Evolutionary conservation across 768 basidiomycete species (phyloP).

Genomic region (Russula griseocarnosa): DNA sequence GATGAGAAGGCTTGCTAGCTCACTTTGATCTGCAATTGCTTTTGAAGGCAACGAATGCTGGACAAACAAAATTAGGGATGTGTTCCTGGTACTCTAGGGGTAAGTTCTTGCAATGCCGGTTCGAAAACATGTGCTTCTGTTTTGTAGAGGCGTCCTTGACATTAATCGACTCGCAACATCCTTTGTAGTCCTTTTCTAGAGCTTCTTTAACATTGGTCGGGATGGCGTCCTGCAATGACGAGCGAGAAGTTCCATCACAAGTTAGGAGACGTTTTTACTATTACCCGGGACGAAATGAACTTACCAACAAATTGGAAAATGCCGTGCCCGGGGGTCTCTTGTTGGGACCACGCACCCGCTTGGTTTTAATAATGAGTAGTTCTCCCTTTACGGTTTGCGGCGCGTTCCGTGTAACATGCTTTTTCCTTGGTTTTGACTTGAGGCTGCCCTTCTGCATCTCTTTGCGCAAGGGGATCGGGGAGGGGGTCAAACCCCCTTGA

Average conservation of each 20-base stretch:
- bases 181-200: background rate
- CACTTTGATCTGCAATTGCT: slow-evolving; percentile 8
- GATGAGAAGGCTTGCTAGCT: background rate
- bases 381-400: fast-evolving
- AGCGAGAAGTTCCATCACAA: background rate
- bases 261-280: background rate
- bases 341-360: background rate
- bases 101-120: background rate
- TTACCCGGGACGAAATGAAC: background rate
- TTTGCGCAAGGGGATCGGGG: too few relatives aligned
- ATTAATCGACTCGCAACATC: background rate
- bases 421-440: too few relatives aligned
- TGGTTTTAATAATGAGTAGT: too few relatives aligned
- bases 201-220: background rate
- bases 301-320: slow-evolving; percentile 5
- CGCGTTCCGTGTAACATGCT: too few relatives aligned
- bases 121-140: slow-evolving; percentile 10
- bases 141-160: background rate
- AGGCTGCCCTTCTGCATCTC: too few relatives aligned
- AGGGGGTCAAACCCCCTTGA: too few relatives aligned
- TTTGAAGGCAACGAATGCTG: background rate
- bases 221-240: background rate
- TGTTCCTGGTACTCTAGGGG: fast-evolving
- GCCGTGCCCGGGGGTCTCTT: background rate
- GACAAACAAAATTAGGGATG: background rate